Evolutionary conservation across 2,329 filamentous ascomycete species (phyloP), one percentile per base, ranked within the genome.

Genomic region (Zarea fungicola): DNA sequence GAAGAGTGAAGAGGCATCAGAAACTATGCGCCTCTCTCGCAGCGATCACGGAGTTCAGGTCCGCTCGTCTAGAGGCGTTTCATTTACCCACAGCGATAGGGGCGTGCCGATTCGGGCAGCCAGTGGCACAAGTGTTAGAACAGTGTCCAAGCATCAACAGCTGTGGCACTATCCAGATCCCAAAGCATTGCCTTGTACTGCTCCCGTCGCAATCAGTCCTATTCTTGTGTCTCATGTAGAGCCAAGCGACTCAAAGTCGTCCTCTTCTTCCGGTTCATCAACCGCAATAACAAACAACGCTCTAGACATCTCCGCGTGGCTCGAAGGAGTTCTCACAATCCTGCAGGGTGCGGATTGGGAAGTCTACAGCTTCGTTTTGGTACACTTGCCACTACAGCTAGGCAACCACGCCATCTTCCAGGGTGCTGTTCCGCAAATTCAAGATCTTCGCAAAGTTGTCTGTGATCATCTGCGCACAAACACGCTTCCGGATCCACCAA

Each of bases 341-440:
- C 70, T 95, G 36, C 77, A 83, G 48, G 86, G 85, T 34, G 80
- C 81, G 41, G 85, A 93, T 53, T 97, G 92, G 91, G 90, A 97
- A 62, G 74, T 95, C 2, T 96, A 95, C 72, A 92, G 89, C 65
- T 96, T 92, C 62, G 79, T 92, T 16, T 73, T 99, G 25, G 87
- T 89, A 6, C 88, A 96, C 64, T 72, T 96, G 9, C 87, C 89
- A 1, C 85, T 88, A 23, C 92, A 97, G 59, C 75, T 99, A 19
- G 87, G 85, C 64, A 99, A 99, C 58, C 89, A 93, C 60, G 84
- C 88, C 11, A 74, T 97, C 13, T 96, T 96, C 63, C 77, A 76
- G 52, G 83, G 78, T 46, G 82, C 88, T 6, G 81, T 88, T 31
- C 75, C 81, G 3, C 84, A 95, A 52, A 79, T 99, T 48, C 83